A percentile compares a stretch with the other conserved stretches of the same genome.
Conservation (phyloP, 2,329 filamentous ascomycete species). For the Neofusicoccum laricinum region DNA sequence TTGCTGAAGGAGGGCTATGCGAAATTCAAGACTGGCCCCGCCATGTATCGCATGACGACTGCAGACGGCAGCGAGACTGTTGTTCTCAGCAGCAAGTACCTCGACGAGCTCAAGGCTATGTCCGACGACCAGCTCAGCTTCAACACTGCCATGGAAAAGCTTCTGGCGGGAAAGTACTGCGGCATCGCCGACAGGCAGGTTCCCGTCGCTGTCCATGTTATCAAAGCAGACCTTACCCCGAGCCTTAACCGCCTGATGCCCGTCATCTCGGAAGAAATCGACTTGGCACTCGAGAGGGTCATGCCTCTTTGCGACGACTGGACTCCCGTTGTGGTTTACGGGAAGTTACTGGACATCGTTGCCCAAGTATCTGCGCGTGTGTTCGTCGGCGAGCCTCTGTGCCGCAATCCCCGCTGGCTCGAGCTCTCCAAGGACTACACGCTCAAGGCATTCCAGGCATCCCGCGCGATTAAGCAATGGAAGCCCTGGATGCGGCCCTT, state of each 20-base stretch:
- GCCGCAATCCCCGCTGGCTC: slow-evolving; percentile 45
- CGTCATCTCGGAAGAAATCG: slow-evolving; percentile 29
- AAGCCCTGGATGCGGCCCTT: slow-evolving; percentile 15
- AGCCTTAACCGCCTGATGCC: slow-evolving; percentile 31
- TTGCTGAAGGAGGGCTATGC: slow-evolving; percentile 14
- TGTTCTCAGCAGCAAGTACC: slow-evolving; percentile 27
- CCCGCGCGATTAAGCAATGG: slow-evolving; percentile 12
- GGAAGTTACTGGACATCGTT: slow-evolving; percentile 46
- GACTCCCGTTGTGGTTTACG: slow-evolving; percentile 34
- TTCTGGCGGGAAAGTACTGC: slow-evolving; percentile 21
- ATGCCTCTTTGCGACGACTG: slow-evolving; percentile 37
- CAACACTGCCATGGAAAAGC: slow-evolving; percentile 23
- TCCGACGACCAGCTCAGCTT: slow-evolving; percentile 34
- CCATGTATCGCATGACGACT: slow-evolving; percentile 14
- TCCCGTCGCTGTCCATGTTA: slow-evolving; percentile 20
- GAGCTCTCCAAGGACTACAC: slow-evolving; percentile 51
- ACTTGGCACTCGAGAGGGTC: slow-evolving; percentile 26
- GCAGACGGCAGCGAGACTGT: slow-evolving; percentile 21
- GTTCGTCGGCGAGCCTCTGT: slow-evolving; percentile 49
- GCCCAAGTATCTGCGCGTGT: slow-evolving; percentile 47
- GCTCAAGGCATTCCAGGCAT: slow-evolving; percentile 14
- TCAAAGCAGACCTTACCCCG: slow-evolving; percentile 35
- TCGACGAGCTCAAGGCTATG: slow-evolving; percentile 32
- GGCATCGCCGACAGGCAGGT: background rate
- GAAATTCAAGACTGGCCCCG: slow-evolving; percentile 8